A percentile compares a stretch with the other conserved stretches of the same genome.
phyloP scores from a whole-genome alignment of 2,329 filamentous ascomycete species.

The Penicillium sp. region DNA sequence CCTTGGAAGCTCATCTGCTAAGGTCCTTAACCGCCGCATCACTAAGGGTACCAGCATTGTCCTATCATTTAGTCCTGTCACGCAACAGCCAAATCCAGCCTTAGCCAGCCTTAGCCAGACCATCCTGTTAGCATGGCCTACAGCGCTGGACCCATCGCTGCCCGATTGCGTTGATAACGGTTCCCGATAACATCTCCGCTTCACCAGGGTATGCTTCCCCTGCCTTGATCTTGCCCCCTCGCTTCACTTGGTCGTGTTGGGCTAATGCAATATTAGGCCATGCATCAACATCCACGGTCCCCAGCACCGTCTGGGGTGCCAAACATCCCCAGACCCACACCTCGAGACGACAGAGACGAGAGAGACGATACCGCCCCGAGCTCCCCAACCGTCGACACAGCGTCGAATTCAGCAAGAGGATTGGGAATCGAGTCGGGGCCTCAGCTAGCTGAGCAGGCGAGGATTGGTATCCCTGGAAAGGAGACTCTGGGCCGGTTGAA shows the following conservation, averaged over 20 bases:
- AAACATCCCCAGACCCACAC: conserved; percentile 69
- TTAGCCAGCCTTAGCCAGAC: not conserved
- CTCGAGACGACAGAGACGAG: conserved; percentile 61
- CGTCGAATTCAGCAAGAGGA: conserved; percentile 51
- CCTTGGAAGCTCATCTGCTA: conserved; percentile 33
- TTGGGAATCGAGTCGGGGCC: conserved; percentile 53
- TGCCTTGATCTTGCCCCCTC: not conserved
- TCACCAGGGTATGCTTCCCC: conserved; percentile 2
- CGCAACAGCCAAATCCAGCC: not conserved
- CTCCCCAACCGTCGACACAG: conserved; percentile 55
- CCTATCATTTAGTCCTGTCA: conserved; percentile 15
- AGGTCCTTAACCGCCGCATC: not conserved
- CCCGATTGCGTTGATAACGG: conserved; percentile 37
- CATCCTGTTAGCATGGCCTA: conserved; percentile 43
- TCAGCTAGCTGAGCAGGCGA: conserved; percentile 44
- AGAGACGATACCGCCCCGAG: conserved; percentile 56
- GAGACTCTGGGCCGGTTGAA: conserved; percentile 80
- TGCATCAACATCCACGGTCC: conserved; percentile 88
- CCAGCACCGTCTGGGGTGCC: conserved; percentile 68
- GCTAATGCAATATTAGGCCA: conserved; percentile 40
- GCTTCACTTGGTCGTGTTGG: not conserved
- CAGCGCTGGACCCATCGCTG: conserved; percentile 30
- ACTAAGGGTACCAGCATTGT: conserved; percentile 6
- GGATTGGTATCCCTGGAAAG: conserved; percentile 55
- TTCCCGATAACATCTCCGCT: conserved; percentile 21